phyloP scores from a whole-genome alignment of 176 grass and related monocot species.

The Poa pratensis region DNA sequence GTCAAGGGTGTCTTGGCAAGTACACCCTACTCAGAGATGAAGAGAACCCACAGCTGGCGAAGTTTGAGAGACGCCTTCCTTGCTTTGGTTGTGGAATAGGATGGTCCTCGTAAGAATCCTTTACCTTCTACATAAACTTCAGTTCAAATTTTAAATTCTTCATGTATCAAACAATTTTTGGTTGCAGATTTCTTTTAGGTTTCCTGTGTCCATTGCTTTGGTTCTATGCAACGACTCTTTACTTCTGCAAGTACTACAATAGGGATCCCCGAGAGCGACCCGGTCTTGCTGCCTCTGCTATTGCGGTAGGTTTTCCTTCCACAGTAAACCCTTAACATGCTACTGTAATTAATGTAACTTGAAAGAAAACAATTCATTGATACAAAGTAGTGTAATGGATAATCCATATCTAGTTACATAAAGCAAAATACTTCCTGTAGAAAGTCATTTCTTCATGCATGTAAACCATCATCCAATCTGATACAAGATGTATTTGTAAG shows the following conservation, averaged over 20 bases:
- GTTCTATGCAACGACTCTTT: constrained; percentile 76
- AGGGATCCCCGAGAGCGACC: constrained; percentile 92
- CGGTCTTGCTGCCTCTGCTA: constrained; percentile 79
- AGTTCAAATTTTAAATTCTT: constrained; percentile 14
- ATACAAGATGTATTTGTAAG: neutral
- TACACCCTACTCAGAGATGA: constrained; percentile 77
- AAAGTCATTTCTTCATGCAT: constrained; percentile 15
- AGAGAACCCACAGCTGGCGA: constrained; percentile 80
- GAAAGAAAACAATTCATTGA: constrained; percentile 9
- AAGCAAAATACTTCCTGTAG: neutral
- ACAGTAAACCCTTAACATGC: constrained; percentile 13
- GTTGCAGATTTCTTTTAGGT: constrained; percentile 91
- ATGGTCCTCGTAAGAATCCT: constrained; percentile 84
- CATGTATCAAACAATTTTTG: constrained; percentile 26
- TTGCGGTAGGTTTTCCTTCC: constrained; percentile 60
- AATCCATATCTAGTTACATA: neutral
- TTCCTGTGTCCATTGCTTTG: constrained; percentile 90
- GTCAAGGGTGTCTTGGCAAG: constrained; percentile 64
- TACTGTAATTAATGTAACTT: constrained; percentile 21
- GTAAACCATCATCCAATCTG: neutral
- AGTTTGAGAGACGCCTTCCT: constrained; percentile 82
- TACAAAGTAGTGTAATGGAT: neutral
- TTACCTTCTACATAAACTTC: neutral
- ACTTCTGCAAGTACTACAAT: constrained; percentile 80
- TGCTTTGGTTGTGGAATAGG: constrained; percentile 96